Percentiles rank a stretch among this genome's conserved stretches.
Evolutionary conservation across 164 flowering plant species (phyloP).

Genomic region (Nymphaea thermarum): DNA sequence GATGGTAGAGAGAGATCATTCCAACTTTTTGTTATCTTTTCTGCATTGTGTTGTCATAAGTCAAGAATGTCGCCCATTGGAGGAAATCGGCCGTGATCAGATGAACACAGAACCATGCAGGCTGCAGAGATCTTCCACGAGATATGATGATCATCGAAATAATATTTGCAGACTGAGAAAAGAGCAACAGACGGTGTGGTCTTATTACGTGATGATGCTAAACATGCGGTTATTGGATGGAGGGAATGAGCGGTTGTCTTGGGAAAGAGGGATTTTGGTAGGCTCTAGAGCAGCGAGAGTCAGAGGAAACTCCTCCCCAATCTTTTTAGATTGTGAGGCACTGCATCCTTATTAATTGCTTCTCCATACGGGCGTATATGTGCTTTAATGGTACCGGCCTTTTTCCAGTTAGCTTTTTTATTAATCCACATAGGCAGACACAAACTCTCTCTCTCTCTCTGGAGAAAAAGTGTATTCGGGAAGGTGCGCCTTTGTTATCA

Average conservation of each 20-base stretch:
- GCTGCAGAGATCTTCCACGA: background rate
- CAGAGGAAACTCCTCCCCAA: background rate
- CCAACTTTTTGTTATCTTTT: background rate
- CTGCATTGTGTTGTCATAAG: background rate
- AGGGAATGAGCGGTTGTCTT: background rate
- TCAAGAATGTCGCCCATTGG: background rate
- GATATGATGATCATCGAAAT: background rate
- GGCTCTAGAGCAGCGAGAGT: background rate
- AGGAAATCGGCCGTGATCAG: background rate
- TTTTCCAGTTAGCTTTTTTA: background rate
- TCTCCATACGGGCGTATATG: too few species aligned
- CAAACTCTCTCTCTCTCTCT: too few species aligned
- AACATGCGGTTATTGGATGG: background rate
- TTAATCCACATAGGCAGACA: too few species aligned
- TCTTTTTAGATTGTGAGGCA: background rate
- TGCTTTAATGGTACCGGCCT: background rate
- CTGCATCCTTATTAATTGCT: background rate
- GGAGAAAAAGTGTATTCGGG: too few species aligned
- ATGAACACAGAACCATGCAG: background rate
- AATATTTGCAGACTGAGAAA: background rate
- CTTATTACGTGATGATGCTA: background rate
- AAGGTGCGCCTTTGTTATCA: too few species aligned
- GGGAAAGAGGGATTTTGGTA: background rate
- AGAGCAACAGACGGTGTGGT: background rate
- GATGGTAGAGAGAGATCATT: constrained; percentile 1